A percentile compares a stretch with the other conserved stretches of the same genome.
Conservation (phyloP, 768 basidiomycete genomes). For the Rhodosporidiobolus sp. region DNA sequence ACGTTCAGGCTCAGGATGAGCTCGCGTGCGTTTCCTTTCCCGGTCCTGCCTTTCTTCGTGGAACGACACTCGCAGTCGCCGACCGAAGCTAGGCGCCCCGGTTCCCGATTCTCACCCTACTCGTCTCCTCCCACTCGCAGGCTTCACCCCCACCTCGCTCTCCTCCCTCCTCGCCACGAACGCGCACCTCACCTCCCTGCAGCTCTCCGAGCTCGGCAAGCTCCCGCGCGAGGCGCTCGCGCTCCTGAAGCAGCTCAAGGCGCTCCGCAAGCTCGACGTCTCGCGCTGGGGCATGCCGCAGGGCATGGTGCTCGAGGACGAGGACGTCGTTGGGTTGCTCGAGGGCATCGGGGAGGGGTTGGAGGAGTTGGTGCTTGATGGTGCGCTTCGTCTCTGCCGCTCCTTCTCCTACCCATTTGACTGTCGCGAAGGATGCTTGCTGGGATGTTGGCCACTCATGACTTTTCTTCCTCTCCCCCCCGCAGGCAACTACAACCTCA, state of each 20-base stretch:
- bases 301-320: slow-evolving; percentile 58
- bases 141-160: slow-evolving; percentile 72
- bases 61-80: too few relatives aligned
- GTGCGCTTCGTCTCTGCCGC: not conserved
- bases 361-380: slow-evolving; percentile 32
- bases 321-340: slow-evolving; percentile 36
- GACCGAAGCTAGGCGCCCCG: too few relatives aligned
- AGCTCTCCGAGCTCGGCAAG: slow-evolving; percentile 72
- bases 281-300: slow-evolving; percentile 60
- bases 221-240: slow-evolving; percentile 48
- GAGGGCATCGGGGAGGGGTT: slow-evolving; percentile 31
- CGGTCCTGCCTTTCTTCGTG: too few relatives aligned
- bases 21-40: slow-evolving; percentile 36
- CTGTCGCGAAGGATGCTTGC: too few relatives aligned
- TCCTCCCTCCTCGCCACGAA: slow-evolving; percentile 58
- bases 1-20: slow-evolving; percentile 65
- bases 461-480: too few relatives aligned
- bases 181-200: slow-evolving; percentile 64
- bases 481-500: slow-evolving; percentile 39
- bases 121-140: slow-evolving; percentile 36
- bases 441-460: too few relatives aligned
- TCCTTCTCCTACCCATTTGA: too few relatives aligned
- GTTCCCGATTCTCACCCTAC: not conserved
- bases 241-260: not conserved
- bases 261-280: slow-evolving; percentile 64